phyloP scores from a whole-genome alignment of 805 yeast genomes.

The Suhomyces tanzawaensis region DNA sequence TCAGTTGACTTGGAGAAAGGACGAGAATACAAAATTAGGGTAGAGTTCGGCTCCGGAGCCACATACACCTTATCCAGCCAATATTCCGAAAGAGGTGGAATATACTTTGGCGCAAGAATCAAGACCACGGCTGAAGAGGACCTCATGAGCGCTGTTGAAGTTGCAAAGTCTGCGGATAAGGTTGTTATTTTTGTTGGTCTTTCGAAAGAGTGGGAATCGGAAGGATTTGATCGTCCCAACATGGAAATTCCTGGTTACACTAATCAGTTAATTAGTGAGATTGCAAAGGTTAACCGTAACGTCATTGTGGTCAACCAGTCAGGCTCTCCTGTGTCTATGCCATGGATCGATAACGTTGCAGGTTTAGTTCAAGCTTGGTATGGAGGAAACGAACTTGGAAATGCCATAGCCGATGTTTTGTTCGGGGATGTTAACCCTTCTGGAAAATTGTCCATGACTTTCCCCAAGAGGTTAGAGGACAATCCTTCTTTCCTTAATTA shows the following conservation, averaged over 20 bases:
- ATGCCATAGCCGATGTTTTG: constrained; percentile 57
- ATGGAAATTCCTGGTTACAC: constrained; percentile 52
- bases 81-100: constrained; percentile 20
- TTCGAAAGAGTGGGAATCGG: constrained; percentile 56
- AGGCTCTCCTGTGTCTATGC: constrained; percentile 61
- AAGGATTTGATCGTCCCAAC: constrained; percentile 53
- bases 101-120: constrained; percentile 23
- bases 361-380: constrained; percentile 55
- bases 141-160: constrained; percentile 39
- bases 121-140: constrained; percentile 20
- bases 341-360: constrained; percentile 44
- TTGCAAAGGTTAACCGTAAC: constrained; percentile 47
- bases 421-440: constrained; percentile 61
- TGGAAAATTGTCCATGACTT: constrained; percentile 56
- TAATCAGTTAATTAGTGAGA: constrained; percentile 43
- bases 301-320: constrained; percentile 55
- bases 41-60: constrained; percentile 51
- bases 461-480: constrained; percentile 51
- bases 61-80: constrained; percentile 28
- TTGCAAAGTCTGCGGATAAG: constrained; percentile 52
- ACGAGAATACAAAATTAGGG: constrained; percentile 40
- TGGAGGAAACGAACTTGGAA: constrained; percentile 59
- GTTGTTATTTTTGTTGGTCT: constrained; percentile 53
- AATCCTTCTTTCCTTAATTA: constrained; percentile 56
- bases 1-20: constrained; percentile 42